Conservation (phyloP, 2,329 filamentous ascomycete species). For the Fusarium solani-melongenae region DNA sequence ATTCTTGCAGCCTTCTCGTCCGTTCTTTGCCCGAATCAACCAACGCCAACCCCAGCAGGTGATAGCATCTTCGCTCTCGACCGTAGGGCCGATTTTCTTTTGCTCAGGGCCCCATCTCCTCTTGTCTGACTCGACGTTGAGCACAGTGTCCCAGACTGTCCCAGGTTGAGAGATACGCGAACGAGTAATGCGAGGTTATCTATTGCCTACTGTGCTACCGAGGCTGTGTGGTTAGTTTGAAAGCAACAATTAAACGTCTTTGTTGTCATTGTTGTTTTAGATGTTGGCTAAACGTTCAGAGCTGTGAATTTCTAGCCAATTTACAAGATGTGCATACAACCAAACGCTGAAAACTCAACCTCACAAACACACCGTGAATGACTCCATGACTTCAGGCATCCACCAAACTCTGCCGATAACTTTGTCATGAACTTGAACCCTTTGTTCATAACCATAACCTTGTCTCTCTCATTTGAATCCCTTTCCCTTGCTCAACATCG, state of each 20-base stretch:
- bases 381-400: not conserved
- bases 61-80: conserved; percentile 1
- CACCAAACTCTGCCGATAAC: not conserved
- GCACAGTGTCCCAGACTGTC: conserved; percentile 12
- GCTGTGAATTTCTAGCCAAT: not conserved
- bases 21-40: conserved; percentile 22
- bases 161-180: not conserved
- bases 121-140: conserved; percentile 3
- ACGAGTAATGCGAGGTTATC: not conserved
- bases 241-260: not conserved
- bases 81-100: conserved; percentile 2
- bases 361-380: not conserved
- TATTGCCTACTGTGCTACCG: not conserved
- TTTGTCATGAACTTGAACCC: not conserved
- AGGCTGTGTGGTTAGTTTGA: not conserved
- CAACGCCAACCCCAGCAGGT: conserved; percentile 8
- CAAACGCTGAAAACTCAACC: not conserved
- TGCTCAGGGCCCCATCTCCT: not conserved
- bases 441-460: not conserved
- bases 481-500: not conserved
- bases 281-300: not conserved
- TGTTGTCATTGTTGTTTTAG: not conserved
- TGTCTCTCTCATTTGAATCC: not conserved
- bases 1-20: not conserved
- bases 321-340: not conserved